These are phyloP conservation scores for Serpula lacrymans DNA, from an alignment of 768 basidiomycete genomes.

Conservation along the genomic window DNA sequence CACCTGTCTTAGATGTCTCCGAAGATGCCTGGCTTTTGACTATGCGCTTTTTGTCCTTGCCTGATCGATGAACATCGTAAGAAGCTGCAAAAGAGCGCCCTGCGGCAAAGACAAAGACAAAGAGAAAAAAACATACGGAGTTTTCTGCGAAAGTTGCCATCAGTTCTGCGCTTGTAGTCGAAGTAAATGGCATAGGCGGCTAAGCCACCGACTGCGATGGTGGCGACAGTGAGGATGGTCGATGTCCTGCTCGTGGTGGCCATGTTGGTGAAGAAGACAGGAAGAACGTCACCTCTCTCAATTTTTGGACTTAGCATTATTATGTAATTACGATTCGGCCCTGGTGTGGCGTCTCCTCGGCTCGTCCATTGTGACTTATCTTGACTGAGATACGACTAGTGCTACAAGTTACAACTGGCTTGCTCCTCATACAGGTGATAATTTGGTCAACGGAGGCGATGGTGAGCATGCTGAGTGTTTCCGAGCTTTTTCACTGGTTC, in stretches of 20 bases:
- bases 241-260: constrained; percentile 30
- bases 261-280: constrained; percentile 5
- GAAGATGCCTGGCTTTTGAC: constrained; percentile 59
- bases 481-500: too few species aligned
- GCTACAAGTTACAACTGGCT: too few species aligned
- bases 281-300: constrained; percentile 2
- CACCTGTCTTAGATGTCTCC: constrained; percentile 21
- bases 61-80: constrained; percentile 45
- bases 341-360: too few species aligned
- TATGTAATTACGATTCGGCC: not conserved
- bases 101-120: constrained; percentile 6
- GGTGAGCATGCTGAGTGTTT: constrained; percentile 38
- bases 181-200: constrained; percentile 90
- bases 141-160: constrained; percentile 81
- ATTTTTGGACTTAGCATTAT: not conserved
- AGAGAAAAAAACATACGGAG: constrained; percentile 58
- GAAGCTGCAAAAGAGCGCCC: not conserved
- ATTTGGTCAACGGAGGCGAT: constrained; percentile 42
- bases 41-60: constrained; percentile 89
- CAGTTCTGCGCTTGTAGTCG: constrained; percentile 91
- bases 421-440: too few species aligned
- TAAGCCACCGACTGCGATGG: constrained; percentile 48
- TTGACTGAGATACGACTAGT: too few species aligned
- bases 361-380: too few species aligned
- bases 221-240: constrained; percentile 38